Base-by-base conservation (phyloP, 352 stramenopile species). In the Pythium myriotylum region DNA sequence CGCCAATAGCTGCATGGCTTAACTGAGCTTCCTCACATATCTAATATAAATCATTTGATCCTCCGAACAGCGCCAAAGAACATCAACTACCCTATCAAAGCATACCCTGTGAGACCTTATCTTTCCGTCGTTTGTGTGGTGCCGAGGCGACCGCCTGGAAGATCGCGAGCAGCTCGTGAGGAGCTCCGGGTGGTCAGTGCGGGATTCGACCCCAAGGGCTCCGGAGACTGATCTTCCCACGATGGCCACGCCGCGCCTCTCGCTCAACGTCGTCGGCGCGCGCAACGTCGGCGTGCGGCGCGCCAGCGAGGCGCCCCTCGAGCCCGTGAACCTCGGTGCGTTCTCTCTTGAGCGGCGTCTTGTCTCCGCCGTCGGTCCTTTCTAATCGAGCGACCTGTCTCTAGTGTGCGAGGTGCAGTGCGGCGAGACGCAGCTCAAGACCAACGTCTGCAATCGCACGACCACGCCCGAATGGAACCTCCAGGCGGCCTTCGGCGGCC, bases 381-480 rank as follows among this genome's bases (percentile, higher is more conserved):
- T 35, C 29, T 35, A 35, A 35, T 10, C n/a, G n/a, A n/a, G 29
- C 10, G 29, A 35, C 29, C 29, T 35, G 29, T 35, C 29, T 35
- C 5, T 57, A 92, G 80, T 86, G 58, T 88, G 79, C 39, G 74
- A 84, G 49, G 72, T 81, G 12, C 67, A 76, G 24, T 89, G 82
- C 33, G 82, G 82, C 4, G 66, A 73, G 16, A 71, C 78, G 22
- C 68, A 81, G 37, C 37, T 81, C 41, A 72, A 79, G 27, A 89
- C 78, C 4, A 76, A 76, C 13, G 67, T 73, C 0, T 62, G 77
- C 53, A 41, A 54, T 48, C 70, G 79, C 59, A 87, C 82, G 20
- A 76, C 62, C 49, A 59, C 58, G 50, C 82, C 82, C 0, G 48
- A 69, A 43, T 92, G 80, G 82, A 55, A 72, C 19, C 68, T 88